These are phyloP conservation scores for Scleroderma bovista DNA, from an alignment of 768 basidiomycete species.

Conservation along the genomic window DNA sequence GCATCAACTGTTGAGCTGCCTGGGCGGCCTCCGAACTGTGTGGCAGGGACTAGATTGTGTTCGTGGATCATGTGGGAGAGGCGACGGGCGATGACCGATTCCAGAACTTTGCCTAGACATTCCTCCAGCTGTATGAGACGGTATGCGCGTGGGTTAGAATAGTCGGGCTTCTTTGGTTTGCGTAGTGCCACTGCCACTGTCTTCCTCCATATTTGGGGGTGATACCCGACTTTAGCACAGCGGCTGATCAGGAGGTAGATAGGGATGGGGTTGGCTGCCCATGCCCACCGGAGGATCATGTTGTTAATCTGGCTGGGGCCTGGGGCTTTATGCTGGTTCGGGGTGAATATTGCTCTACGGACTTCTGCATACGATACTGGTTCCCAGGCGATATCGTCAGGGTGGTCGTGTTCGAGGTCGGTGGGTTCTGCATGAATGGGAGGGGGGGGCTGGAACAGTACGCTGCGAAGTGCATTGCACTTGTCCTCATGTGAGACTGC, in stretches of 20 bases:
- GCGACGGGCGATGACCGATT: conserved; percentile 21
- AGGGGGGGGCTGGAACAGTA: no score
- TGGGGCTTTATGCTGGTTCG: no score
- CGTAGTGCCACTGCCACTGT: conserved; percentile 27
- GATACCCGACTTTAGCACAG: not conserved
- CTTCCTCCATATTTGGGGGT: conserved; percentile 12
- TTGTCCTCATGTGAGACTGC: no score
- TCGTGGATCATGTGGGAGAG: conserved; percentile 18
- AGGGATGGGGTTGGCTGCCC: not conserved
- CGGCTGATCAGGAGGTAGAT: not conserved
- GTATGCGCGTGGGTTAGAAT: conserved; percentile 30
- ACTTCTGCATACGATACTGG: no score
- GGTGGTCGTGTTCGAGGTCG: no score
- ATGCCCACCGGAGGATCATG: not conserved
- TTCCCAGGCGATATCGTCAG: no score
- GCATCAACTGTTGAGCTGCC: conserved; percentile 3
- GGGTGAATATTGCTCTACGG: no score
- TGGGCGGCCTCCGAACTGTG: conserved; percentile 23
- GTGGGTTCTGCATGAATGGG: no score
- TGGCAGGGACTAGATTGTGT: conserved; percentile 20
- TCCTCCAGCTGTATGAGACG: conserved; percentile 31
- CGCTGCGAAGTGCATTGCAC: no score
- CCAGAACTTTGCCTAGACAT: conserved; percentile 29
- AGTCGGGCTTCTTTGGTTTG: conserved; percentile 34
- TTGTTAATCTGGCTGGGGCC: not conserved